These are phyloP conservation scores for Phytopythium montanum DNA, from an alignment of 352 stramenopile species.

Conservation along the genomic window DNA sequence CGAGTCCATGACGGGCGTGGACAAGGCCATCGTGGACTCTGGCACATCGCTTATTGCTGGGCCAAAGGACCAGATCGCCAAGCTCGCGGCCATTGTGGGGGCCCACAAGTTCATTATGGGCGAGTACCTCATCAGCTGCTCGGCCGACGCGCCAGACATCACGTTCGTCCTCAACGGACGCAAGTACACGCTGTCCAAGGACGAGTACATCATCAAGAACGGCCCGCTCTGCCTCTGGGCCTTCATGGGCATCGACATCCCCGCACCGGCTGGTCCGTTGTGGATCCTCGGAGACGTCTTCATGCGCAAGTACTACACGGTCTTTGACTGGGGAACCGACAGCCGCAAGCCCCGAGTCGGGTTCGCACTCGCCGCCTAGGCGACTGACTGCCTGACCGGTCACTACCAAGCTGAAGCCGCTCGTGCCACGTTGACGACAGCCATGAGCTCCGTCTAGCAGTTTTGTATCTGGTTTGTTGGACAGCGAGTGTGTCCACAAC, in stretches of 20 bases:
- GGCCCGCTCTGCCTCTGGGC: constrained; percentile 92
- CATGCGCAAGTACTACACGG: constrained; percentile 95
- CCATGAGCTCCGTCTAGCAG: background rate
- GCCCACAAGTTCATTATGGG: constrained; percentile 92
- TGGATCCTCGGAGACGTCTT: constrained; percentile 94
- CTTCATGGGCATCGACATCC: constrained; percentile 96
- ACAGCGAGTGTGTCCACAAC: background rate
- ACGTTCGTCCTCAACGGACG: constrained; percentile 91
- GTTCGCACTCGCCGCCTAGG: constrained; percentile 75
- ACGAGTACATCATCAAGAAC: constrained; percentile 93
- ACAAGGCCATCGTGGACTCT: constrained; percentile 94
- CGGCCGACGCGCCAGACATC: constrained; percentile 86
- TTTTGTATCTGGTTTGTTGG: constrained; percentile 1
- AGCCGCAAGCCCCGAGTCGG: constrained; percentile 77
- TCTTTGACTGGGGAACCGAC: constrained; percentile 89
- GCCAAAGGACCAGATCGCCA: constrained; percentile 85
- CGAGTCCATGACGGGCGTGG: constrained; percentile 45
- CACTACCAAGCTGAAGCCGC: background rate
- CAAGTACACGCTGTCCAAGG: constrained; percentile 89
- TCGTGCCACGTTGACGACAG: background rate
- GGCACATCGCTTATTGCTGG: constrained; percentile 95
- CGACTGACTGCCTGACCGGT: no score
- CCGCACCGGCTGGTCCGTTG: constrained; percentile 56
- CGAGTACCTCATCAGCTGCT: constrained; percentile 96
- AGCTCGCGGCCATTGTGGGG: constrained; percentile 82